Percentiles rank a stretch among this genome's conserved stretches.
These are phyloP conservation scores for Phyllosticta citriasiana DNA, from an alignment of 2,329 filamentous ascomycete species.

Conservation along the genomic window DNA sequence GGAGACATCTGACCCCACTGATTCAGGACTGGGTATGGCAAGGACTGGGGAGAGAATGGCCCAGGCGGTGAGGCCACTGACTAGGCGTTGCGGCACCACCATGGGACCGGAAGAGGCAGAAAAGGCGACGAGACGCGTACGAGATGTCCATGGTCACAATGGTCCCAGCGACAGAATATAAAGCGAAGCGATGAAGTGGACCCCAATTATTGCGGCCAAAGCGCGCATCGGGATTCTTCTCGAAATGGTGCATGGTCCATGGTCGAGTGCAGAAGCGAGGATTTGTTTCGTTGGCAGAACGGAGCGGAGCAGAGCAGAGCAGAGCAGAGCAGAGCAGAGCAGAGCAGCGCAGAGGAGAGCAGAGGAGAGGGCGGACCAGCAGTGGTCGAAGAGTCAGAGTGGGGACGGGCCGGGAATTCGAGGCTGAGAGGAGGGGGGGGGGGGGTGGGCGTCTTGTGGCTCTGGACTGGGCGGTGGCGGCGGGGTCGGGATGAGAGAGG, in stretches of 20 bases:
- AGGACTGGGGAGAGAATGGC: slow-evolving; percentile 5
- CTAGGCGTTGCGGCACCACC: neutral
- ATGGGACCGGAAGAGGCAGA: neutral
- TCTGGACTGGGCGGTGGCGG: neutral
- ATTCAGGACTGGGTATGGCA: slow-evolving; percentile 16
- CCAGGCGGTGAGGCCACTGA: slow-evolving; percentile 1
- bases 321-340: too few species aligned
- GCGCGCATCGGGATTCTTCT: too few species aligned
- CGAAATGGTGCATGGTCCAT: too few species aligned
- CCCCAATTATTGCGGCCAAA: neutral
- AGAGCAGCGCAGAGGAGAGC: too few species aligned
- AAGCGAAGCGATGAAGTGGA: neutral
- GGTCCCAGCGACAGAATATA: neutral
- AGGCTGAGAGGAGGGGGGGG: neutral
- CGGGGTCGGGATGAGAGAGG: too few species aligned
- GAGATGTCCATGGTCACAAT: neutral
- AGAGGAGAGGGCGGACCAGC: too few species aligned
- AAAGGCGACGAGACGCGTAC: neutral
- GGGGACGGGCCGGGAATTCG: neutral
- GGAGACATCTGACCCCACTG: slow-evolving; percentile 20
- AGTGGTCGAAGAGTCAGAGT: too few species aligned
- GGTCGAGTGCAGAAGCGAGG: too few species aligned
- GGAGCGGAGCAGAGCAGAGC: too few species aligned
- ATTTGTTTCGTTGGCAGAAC: too few species aligned
- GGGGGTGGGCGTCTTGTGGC: neutral